Base-by-base conservation (phyloP, 1,139 yeast genomes). In the Yamadazyma siamensis region DNA sequence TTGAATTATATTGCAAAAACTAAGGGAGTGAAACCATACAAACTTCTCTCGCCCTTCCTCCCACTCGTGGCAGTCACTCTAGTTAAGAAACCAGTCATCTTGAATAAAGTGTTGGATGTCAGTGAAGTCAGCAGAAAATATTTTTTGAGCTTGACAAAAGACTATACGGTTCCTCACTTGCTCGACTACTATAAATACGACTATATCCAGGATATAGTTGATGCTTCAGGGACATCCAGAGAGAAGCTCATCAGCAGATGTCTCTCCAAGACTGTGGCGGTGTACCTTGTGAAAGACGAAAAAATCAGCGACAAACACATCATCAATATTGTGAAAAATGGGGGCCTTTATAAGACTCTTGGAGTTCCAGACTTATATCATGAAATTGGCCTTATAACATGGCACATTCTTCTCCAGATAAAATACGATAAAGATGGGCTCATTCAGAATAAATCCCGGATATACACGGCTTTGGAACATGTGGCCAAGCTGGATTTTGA, bases 91-190 rank as follows among this genome's bases (percentile, higher is more conserved):
- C 75, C 79, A 0, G 59, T 65, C n/a, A 61, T 84, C 33, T 65
- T 85, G 21, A 64, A 64, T 14, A 70, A 74, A 37, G 63, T 91
- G 11, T 72, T 89, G 5, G 78, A 77, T 24, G 61, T 87, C 5
- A 62, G 87, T 19, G 83, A 79, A 1, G 72, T 87, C 26, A 65
- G 84, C 1, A 61, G 69, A 5, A 66, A 65, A 15, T 77, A 76
- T 20, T 83, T 91, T 35, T 61, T 89, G 22, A 66, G 67, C 25
- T 67, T 91, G 35, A 86, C 94, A 2, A 76, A 77, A 31, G 75
- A 77, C 14, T 83, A 78, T 46, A 84, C 91, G 1, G 71, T 89
- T 0, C 97, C 98, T 0, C 71, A 79, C 41, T 64, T 89, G 9
- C 66, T 87, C 32, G 79, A 78, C 28, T 76, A 77, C 32, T 77